Base-by-base conservation (phyloP, 805 yeast genomes). In the Metahyphopichia silvanorum region DNA sequence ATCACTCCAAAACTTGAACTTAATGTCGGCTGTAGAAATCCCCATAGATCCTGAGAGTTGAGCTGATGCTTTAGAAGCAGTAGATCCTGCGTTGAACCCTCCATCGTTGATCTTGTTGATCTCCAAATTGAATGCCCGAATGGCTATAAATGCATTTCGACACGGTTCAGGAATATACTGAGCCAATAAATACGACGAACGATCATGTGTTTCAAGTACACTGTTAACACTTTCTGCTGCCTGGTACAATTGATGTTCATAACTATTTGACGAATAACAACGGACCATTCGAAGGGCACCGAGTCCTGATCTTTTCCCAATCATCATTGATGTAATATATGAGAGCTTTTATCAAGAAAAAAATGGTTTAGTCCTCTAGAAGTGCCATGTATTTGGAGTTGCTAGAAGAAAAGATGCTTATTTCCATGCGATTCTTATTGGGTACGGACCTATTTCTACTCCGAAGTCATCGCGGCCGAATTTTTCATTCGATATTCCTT, bases 1-100 rank as follows among this genome's bases (percentile, higher is more conserved):
- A 31, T 82, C 83, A 39, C 77, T 69, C 95, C 95, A 86, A 53
- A 82, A 83, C 44, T 79, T 77, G 51, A 83, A 76, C 46, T 83
- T 78, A 49, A 84, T 35, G 54, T 70, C 71, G 21, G 55, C 51
- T 1, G 74, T 65, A 22, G 72, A 59, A 8, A 60, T 29, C 21
- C 71, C 66, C 51, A 67, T 21, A 27, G 66, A 37, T 25, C 43
- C 29, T 40, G 60, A 36, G 34, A 49, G 37, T 38, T 57, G 50
- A 29, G 43, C 28, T 35, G 61, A 51, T 2, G 71, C 69, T 23
- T 45, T 49, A 10, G 60, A 53, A 8, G 63, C 49, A 1, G 41
- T 39, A 1, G 61, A 46, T 5, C 46, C 42, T 3, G 39, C 16
- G 27, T 44, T 47, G 20, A 36, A 40, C 2, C 60, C 60, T 4